Percentiles rank a stretch among this genome's conserved stretches.
These are phyloP conservation scores for Russula olivacea DNA, from an alignment of 768 basidiomycete species.

Conservation along the genomic window DNA sequence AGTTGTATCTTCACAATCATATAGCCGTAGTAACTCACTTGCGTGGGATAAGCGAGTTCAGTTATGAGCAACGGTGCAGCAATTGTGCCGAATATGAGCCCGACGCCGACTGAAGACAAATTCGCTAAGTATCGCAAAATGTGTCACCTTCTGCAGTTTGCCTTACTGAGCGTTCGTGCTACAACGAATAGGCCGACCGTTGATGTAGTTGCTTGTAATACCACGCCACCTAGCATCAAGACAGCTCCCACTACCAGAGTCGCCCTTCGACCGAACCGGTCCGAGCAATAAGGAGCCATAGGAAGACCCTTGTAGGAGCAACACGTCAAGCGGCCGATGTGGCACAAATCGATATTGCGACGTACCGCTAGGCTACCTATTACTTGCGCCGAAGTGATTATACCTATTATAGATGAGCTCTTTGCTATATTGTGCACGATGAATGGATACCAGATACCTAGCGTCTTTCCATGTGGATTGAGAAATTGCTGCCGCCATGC, in stretches of 20 bases:
- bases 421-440: neutral
- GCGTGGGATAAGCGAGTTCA: conserved; percentile 67
- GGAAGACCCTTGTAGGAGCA: conserved; percentile 44
- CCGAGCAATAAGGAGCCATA: conserved; percentile 55
- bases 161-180: conserved; percentile 49
- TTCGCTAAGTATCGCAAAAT: conserved; percentile 1
- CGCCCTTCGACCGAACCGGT: conserved; percentile 53
- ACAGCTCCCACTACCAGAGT: conserved; percentile 55
- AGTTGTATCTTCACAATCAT: neutral
- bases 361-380: conserved; percentile 49
- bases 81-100: conserved; percentile 55
- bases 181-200: conserved; percentile 49
- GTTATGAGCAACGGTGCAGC: conserved; percentile 59
- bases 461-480: conserved; percentile 43
- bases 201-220: conserved; percentile 44
- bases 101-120: conserved; percentile 49
- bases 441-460: conserved; percentile 35
- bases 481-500: conserved; percentile 55
- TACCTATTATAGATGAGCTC: conserved; percentile 34
- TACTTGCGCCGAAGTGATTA: conserved; percentile 61
- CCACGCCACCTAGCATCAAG: conserved; percentile 61
- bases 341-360: neutral
- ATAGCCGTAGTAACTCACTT: conserved; percentile 34
- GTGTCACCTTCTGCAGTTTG: neutral
- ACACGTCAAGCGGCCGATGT: neutral